Percentiles rank a stretch among this genome's conserved stretches.
Conservation (phyloP, 768 basidiomycete species). For the Cytidiella melzeri region DNA sequence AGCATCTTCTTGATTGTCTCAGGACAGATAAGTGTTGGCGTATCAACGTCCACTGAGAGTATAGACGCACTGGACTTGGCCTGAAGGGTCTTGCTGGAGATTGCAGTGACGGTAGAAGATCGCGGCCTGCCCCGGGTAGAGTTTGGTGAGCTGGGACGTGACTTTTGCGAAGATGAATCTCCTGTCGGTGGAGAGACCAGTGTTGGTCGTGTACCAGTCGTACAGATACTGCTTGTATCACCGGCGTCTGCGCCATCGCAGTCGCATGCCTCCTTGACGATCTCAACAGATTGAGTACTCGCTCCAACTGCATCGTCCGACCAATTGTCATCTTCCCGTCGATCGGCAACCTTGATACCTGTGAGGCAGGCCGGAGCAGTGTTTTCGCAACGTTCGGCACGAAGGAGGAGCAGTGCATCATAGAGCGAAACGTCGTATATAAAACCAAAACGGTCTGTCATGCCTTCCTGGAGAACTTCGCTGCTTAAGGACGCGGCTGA, state of each 20-base stretch:
- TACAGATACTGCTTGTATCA: constrained; percentile 16
- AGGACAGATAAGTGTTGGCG: constrained; percentile 69
- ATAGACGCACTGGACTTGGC: constrained; percentile 40
- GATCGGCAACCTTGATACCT: constrained; percentile 82
- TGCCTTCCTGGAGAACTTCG: constrained; percentile 46
- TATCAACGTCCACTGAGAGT: constrained; percentile 52
- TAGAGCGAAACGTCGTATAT: constrained; percentile 83
- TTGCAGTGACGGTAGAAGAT: constrained; percentile 32
- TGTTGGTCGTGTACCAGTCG: constrained; percentile 17
- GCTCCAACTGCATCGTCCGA: constrained; percentile 55
- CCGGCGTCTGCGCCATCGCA: constrained; percentile 28
- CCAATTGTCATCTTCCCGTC: constrained; percentile 75
- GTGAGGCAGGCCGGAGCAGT: constrained; percentile 82
- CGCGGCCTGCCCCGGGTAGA: constrained; percentile 47
- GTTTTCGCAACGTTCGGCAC: constrained; percentile 65
- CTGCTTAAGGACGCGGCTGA: constrained; percentile 42
- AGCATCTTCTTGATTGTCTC: constrained; percentile 72
- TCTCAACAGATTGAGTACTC: constrained; percentile 27
- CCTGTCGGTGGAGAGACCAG: constrained; percentile 14
- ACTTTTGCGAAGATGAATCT: constrained; percentile 22
- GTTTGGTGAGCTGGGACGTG: constrained; percentile 37
- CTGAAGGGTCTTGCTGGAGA: constrained; percentile 11
- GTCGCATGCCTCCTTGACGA: constrained; percentile 35
- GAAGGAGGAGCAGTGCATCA: constrained; percentile 68
- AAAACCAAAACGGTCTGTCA: constrained; percentile 88